Percentiles rank a stretch among this genome's conserved stretches.
phyloP scores from a whole-genome alignment of 768 basidiomycete genomes.

The Rhodotorula kratochvilovae region DNA sequence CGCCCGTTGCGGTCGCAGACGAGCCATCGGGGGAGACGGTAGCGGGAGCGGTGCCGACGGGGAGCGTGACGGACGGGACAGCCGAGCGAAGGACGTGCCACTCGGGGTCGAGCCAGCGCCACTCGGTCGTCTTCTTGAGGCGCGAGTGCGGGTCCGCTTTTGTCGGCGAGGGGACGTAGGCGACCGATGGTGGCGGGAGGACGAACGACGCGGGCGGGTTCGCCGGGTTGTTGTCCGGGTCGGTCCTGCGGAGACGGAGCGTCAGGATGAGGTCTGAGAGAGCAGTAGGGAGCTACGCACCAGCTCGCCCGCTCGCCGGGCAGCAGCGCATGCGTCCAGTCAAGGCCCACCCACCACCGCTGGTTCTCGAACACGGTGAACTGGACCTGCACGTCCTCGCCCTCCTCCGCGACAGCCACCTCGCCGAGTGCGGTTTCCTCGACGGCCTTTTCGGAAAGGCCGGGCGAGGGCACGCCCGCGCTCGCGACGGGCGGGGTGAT shows the following conservation, averaged over 20 bases:
- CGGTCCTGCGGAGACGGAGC: slow-evolving; percentile 44
- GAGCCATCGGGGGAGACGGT: background rate
- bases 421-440: background rate
- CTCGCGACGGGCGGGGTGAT: background rate
- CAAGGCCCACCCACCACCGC: slow-evolving; percentile 52
- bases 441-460: background rate
- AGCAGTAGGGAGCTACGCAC: slow-evolving; percentile 32
- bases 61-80: slow-evolving; percentile 13
- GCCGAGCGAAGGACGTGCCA: slow-evolving; percentile 48
- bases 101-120: slow-evolving; percentile 53
- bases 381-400: slow-evolving; percentile 54
- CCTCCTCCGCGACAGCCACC: background rate
- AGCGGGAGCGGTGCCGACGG: background rate
- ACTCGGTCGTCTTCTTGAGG: slow-evolving; percentile 47
- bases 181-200: slow-evolving; percentile 47
- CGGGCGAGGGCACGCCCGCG: background rate
- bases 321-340: slow-evolving; percentile 52
- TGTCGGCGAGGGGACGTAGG: slow-evolving; percentile 46
- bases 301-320: slow-evolving; percentile 52
- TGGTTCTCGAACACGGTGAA: slow-evolving; percentile 47
- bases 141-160: slow-evolving; percentile 43
- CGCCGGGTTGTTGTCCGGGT: slow-evolving; percentile 49
- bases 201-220: slow-evolving; percentile 49
- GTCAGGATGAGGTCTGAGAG: background rate
- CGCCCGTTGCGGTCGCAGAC: background rate